Percentiles rank a stretch among this genome's conserved stretches.
Conservation (phyloP, 495 filamentous ascomycete species). For the Aspergillus avenaceus region DNA sequence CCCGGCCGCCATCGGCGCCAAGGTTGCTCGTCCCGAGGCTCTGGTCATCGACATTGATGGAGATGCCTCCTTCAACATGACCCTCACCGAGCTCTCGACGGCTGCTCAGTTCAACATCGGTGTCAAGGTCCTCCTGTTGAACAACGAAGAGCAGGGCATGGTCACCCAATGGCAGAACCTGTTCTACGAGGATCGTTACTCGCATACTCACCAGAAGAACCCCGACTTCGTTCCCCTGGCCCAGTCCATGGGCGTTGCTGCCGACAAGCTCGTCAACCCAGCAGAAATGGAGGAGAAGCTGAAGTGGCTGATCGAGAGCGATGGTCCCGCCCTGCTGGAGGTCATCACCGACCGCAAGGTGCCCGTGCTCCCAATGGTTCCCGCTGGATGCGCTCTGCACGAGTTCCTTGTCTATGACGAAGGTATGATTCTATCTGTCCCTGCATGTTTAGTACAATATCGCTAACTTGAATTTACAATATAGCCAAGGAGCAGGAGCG, state of each 20-base stretch:
- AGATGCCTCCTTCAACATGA: conserved; percentile 97
- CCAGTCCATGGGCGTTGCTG: conserved; percentile 77
- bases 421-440: conserved; percentile 42
- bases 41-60: conserved; percentile 94
- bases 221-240: conserved; percentile 83
- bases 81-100: conserved; percentile 85
- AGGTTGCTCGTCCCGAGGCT: conserved; percentile 79
- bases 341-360: conserved; percentile 76
- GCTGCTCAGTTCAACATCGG: conserved; percentile 89
- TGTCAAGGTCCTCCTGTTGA: conserved; percentile 85
- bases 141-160: conserved; percentile 95
- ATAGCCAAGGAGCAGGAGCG: conserved; percentile 72
- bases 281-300: conserved; percentile 72
- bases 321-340: conserved; percentile 71
- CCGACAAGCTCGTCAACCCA: conserved; percentile 58
- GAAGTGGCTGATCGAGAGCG: conserved; percentile 81
- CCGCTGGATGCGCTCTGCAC: conserved; percentile 77
- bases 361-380: conserved; percentile 97
- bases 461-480: conserved; percentile 23
- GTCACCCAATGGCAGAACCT: conserved; percentile 94
- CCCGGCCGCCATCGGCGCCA: conserved; percentile 88
- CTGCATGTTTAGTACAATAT: background rate
- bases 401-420: conserved; percentile 92
- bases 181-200: conserved; percentile 89
- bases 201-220: conserved; percentile 88